Evolutionary conservation across 441 rosid species (phyloP).

Genomic region (Lepidium campestre): DNA sequence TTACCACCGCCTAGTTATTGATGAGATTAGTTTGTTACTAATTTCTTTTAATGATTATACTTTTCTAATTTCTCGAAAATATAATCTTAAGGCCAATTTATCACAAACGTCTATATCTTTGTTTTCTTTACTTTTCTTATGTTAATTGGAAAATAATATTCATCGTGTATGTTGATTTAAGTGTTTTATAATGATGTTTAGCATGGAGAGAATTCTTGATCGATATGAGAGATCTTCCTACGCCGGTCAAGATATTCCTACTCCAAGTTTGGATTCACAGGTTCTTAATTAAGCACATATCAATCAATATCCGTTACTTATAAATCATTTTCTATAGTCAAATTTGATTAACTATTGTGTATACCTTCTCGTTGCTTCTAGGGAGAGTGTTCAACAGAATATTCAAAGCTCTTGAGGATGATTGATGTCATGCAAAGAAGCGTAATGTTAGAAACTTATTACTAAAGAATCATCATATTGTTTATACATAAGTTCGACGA

Average conservation of each 20-base stretch:
- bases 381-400: slow-evolving; percentile 62
- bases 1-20: too few species aligned
- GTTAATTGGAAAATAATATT: too few species aligned
- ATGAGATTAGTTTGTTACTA: too few species aligned
- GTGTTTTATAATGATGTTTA: slow-evolving; percentile 22
- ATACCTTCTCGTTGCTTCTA: slow-evolving; percentile 18
- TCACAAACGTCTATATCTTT: too few species aligned
- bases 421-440: slow-evolving; percentile 60
- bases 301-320: neutral
- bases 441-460: slow-evolving; percentile 41
- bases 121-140: too few species aligned
- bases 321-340: neutral
- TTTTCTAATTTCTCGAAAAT: too few species aligned
- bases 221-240: slow-evolving; percentile 59
- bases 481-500: neutral
- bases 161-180: neutral
- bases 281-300: slow-evolving; percentile 21
- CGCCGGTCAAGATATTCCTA: slow-evolving; percentile 34
- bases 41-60: too few species aligned
- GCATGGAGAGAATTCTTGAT: slow-evolving; percentile 76
- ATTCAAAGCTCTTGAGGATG: slow-evolving; percentile 53
- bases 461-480: neutral
- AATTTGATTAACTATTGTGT: neutral
- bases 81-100: too few species aligned
- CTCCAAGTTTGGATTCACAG: slow-evolving; percentile 32